Evolutionary conservation across 805 yeast species (phyloP).

Genomic region (Blastobotrys peoriensis): DNA sequence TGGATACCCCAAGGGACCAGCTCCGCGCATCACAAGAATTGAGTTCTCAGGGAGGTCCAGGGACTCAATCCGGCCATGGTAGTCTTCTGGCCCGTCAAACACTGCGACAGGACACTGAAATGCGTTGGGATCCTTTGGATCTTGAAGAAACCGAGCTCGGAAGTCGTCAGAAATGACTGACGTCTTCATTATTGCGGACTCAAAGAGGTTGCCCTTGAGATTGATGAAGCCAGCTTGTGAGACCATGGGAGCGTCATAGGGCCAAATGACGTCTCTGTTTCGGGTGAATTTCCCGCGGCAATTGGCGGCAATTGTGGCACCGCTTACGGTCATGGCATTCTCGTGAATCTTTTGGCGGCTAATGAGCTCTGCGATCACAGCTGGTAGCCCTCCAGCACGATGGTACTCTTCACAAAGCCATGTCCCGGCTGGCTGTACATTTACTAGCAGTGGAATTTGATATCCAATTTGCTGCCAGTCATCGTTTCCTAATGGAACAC

Average conservation of each 20-base stretch:
- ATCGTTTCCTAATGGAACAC: slow-evolving; percentile 70
- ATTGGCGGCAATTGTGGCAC: slow-evolving; percentile 17
- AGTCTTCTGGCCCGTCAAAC: slow-evolving; percentile 28
- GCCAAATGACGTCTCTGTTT: slow-evolving; percentile 20
- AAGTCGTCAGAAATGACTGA: slow-evolving; percentile 24
- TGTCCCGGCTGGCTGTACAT: slow-evolving; percentile 90
- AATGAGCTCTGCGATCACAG: slow-evolving; percentile 20
- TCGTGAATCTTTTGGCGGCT: slow-evolving; percentile 18
- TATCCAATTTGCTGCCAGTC: slow-evolving; percentile 87
- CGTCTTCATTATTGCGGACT: slow-evolving; percentile 28
- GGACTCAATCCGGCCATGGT: slow-evolving; percentile 20
- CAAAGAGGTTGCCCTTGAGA: slow-evolving; percentile 24
- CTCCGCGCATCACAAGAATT: slow-evolving; percentile 25
- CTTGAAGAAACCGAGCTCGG: slow-evolving; percentile 17
- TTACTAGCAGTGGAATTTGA: slow-evolving; percentile 80
- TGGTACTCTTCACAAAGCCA: slow-evolving; percentile 45
- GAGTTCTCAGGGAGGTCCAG: slow-evolving; percentile 16
- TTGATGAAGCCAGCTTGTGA: slow-evolving; percentile 24
- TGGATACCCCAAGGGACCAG: slow-evolving; percentile 27
- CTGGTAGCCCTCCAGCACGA: slow-evolving; percentile 23
- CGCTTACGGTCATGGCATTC: slow-evolving; percentile 18
- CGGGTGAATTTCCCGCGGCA: slow-evolving; percentile 12
- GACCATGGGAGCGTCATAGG: slow-evolving; percentile 19
- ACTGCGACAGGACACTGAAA: slow-evolving; percentile 25
- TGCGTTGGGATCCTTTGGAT: slow-evolving; percentile 25